Percentiles rank a stretch among this genome's conserved stretches.
These are phyloP conservation scores for Fusarium liriodendri DNA, from an alignment of 2,329 filamentous ascomycete species.

Conservation along the genomic window DNA sequence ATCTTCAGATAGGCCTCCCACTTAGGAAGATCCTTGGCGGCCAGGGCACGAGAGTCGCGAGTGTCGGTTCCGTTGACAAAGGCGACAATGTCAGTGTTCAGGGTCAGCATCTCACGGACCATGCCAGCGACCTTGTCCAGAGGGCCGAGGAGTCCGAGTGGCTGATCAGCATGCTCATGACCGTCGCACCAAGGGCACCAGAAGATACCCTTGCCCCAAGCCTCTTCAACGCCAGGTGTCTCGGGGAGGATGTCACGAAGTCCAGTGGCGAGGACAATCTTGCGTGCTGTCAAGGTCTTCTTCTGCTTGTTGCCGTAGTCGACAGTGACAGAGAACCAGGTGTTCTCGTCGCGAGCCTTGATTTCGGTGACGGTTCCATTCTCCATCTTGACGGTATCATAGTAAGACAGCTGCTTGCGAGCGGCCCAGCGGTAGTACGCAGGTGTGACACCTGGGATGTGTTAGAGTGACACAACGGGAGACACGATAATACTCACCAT, in stretches of 20 bases:
- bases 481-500: conserved; percentile 55
- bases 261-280: conserved; percentile 69
- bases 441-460: conserved; percentile 61
- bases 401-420: conserved; percentile 62
- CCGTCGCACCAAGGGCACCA: conserved; percentile 76
- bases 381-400: conserved; percentile 60
- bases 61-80: conserved; percentile 71
- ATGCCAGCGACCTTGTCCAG: conserved; percentile 57
- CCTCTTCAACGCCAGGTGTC: conserved; percentile 65
- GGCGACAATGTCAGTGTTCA: conserved; percentile 66
- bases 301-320: conserved; percentile 26
- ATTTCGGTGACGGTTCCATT: conserved; percentile 65
- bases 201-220: conserved; percentile 69
- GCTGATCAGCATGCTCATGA: conserved; percentile 69
- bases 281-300: conserved; percentile 58
- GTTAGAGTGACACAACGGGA: conserved; percentile 4
- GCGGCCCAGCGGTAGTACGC: conserved; percentile 66
- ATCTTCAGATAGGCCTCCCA: conserved; percentile 62
- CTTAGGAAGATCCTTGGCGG: conserved; percentile 54
- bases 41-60: conserved; percentile 50
- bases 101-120: conserved; percentile 63
- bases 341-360: conserved; percentile 51
- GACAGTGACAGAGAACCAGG: conserved; percentile 57
- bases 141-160: conserved; percentile 63
- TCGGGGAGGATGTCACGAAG: conserved; percentile 64